A percentile compares a stretch with the other conserved stretches of the same genome.
These are phyloP conservation scores for Acanthamoeba quina DNA, from an alignment of 208 protist species.

Conservation along the genomic window DNA sequence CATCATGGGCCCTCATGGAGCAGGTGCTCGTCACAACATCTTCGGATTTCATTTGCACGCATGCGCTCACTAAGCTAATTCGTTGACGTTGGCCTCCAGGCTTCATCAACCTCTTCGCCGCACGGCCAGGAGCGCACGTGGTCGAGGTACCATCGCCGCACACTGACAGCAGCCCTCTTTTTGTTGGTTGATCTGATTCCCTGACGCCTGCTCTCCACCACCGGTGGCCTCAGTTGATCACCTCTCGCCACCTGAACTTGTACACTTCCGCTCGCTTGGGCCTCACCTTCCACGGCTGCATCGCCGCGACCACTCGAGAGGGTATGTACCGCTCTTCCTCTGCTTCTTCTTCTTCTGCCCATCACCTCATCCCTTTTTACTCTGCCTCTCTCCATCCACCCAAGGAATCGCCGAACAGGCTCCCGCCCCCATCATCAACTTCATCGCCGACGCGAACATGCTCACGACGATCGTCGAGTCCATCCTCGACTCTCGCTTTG, in stretches of 20 bases:
- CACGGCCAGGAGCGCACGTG: conserved; percentile 35
- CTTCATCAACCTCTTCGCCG: conserved; percentile 52
- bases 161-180: not conserved
- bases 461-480: not conserved
- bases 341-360: not conserved
- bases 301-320: not conserved
- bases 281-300: conserved; percentile 33
- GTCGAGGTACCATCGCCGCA: conserved; percentile 10
- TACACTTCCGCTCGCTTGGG: not conserved
- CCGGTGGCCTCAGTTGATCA: conserved; percentile 6
- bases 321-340: not conserved
- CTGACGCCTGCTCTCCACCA: not conserved
- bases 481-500: conserved; percentile 46
- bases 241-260: conserved; percentile 51
- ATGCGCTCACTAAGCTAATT: not conserved
- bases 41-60: not conserved
- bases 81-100: not conserved
- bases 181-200: not conserved
- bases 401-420: not conserved
- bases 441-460: not conserved
- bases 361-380: not conserved
- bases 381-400: not conserved
- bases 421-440: not conserved
- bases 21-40: not conserved
- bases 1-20: conserved; percentile 52